A percentile compares a stretch with the other conserved stretches of the same genome.
Conservation (phyloP, 148 eudicot species). For the Silene uniflora region DNA sequence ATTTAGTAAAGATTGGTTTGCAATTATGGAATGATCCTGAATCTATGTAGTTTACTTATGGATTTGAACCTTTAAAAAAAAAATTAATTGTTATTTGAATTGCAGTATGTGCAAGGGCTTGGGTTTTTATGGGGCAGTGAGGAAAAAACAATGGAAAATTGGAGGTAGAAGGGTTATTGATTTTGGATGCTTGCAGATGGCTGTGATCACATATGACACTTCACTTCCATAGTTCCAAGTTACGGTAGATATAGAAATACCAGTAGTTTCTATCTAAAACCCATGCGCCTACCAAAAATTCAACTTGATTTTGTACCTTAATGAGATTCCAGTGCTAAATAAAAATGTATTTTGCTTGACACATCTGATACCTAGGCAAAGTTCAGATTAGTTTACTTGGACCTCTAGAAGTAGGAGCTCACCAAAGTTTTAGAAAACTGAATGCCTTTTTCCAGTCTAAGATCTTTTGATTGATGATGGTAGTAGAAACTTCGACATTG, state of each 20-base stretch:
- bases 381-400: slow-evolving; percentile 96
- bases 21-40: no score
- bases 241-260: slow-evolving; percentile 75
- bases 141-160: no score
- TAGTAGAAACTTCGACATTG: no score
- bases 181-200: slow-evolving; percentile 60
- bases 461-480: slow-evolving; percentile 10
- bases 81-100: slow-evolving; percentile 46
- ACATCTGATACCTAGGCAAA: slow-evolving; percentile 47
- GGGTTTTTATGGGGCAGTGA: no score
- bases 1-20: slow-evolving; percentile 30
- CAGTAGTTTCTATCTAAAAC: slow-evolving; percentile 40
- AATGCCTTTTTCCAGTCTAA: slow-evolving; percentile 67
- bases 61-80: neutral
- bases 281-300: slow-evolving; percentile 3
- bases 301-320: neutral
- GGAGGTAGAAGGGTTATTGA: neutral
- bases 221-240: slow-evolving; percentile 47
- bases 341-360: neutral
- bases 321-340: slow-evolving; percentile 4
- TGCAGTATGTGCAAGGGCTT: no score
- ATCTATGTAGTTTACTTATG: no score
- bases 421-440: slow-evolving; percentile 52
- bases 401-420: slow-evolving; percentile 80
- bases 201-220: slow-evolving; percentile 78